phyloP scores from a whole-genome alignment of 805 yeast genomes.

The Hyphopichia homilentoma region DNA sequence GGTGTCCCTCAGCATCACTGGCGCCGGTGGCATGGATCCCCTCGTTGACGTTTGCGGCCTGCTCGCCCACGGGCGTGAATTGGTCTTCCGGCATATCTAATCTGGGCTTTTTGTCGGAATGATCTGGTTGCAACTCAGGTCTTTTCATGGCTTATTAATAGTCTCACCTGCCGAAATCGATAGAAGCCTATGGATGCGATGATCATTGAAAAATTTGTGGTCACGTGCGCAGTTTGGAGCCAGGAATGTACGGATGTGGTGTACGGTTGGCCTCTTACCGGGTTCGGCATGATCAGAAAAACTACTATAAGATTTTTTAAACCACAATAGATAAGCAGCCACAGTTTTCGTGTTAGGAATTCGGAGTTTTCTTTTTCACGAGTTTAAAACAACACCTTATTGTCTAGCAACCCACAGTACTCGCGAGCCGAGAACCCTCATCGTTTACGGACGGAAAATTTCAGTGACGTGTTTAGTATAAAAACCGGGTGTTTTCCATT shows the following conservation, averaged over 20 bases:
- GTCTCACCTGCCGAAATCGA: constrained; percentile 1
- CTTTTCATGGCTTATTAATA: constrained; percentile 13
- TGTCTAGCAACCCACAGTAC: no score
- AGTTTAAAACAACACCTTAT: no score
- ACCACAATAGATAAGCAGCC: no score
- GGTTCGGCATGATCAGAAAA: no score
- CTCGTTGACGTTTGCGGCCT: constrained; percentile 22
- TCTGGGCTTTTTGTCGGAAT: constrained; percentile 8
- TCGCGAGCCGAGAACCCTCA: no score
- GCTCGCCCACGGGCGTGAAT: constrained; percentile 37
- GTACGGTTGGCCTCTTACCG: no score
- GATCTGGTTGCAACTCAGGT: constrained; percentile 9
- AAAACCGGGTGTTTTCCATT: neutral
- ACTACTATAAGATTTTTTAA: no score
- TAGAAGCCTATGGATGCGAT: constrained; percentile 1
- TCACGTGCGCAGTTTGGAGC: neutral
- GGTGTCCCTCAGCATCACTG: constrained; percentile 80
- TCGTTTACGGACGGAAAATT: no score
- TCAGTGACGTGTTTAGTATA: neutral
- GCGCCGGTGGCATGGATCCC: constrained; percentile 71
- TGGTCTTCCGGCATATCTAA: constrained; percentile 13
- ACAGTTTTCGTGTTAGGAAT: no score
- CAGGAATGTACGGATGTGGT: neutral
- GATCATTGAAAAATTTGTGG: constrained; percentile 1
- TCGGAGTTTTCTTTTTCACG: no score